Conservation (phyloP, 176 grass and related monocot genomes). For the maize (Zea mays) region Zm-B73-REFERENCE-NAM-5.0 NC_050096.1:109739001-109739500, state of each 20-base stretch:
- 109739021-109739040: too few relatives aligned
- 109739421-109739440: constrained; percentile 41
- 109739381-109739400: constrained; percentile 74
- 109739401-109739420: constrained; percentile 45
- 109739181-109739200: constrained; percentile 73
- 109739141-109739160: constrained; percentile 10
- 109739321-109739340: constrained; percentile 82
- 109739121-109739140: constrained; percentile 7
- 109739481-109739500: constrained; percentile 44
- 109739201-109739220: constrained; percentile 97
- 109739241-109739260: constrained; percentile 90
- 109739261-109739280: constrained; percentile 91
- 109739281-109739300: constrained; percentile 76
- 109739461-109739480: constrained; percentile 61
- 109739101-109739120: constrained; percentile 36
- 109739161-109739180: constrained; percentile 4
- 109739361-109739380: constrained; percentile 88
- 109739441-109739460: constrained; percentile 50
- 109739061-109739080: too few relatives aligned
- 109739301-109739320: constrained; percentile 82
- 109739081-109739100: too few relatives aligned
- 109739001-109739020: too few relatives aligned
- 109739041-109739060: too few relatives aligned
- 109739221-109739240: constrained; percentile 77
- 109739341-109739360: constrained; percentile 90